Evolutionary conservation across 2,329 filamentous ascomycete species (phyloP).

Genomic region (Fusarium albidum): DNA sequence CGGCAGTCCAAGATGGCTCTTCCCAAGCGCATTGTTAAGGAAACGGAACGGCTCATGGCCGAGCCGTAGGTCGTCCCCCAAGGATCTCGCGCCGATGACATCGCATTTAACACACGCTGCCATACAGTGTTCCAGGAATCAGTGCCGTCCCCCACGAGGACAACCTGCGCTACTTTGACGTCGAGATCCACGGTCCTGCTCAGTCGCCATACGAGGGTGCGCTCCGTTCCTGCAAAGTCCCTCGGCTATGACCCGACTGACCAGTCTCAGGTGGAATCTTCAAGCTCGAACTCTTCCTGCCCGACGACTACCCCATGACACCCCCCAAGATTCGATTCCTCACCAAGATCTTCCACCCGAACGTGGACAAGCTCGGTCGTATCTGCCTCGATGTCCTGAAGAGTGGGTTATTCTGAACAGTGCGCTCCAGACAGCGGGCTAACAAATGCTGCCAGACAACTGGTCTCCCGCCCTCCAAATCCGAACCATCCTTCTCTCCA

Average conservation of each 20-base stretch:
- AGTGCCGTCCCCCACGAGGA: constrained; percentile 96
- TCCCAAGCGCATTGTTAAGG: constrained; percentile 97
- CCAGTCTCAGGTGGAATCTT: constrained; percentile 75
- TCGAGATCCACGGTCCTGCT: constrained; percentile 90
- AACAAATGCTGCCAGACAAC: constrained; percentile 72
- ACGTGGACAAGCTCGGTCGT: constrained; percentile 95
- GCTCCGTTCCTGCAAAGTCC: constrained; percentile 28
- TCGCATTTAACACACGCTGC: constrained; percentile 31
- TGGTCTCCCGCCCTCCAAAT: constrained; percentile 99
- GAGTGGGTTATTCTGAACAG: constrained; percentile 64
- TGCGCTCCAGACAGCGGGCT: constrained; percentile 7
- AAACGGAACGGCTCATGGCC: constrained; percentile 95
- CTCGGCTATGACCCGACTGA: constrained; percentile 15
- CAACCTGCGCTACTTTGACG: constrained; percentile 97
- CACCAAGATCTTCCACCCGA: constrained; percentile 99
- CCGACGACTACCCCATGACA: constrained; percentile 99
- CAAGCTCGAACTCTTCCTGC: constrained; percentile 95
- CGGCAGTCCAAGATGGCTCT: constrained; percentile 67
- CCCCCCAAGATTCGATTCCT: constrained; percentile 98
- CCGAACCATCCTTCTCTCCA: constrained; percentile 96
- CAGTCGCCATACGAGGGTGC: constrained; percentile 95
- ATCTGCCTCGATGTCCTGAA: constrained; percentile 98
- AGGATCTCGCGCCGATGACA: constrained; percentile 14
- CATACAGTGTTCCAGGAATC: constrained; percentile 86
- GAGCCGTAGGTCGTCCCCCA: constrained; percentile 76